Evolutionary conservation across 2,329 filamentous ascomycete genomes (phyloP), one percentile per base, ranked within the genome.

Genomic region (Fusarium dimerum): DNA sequence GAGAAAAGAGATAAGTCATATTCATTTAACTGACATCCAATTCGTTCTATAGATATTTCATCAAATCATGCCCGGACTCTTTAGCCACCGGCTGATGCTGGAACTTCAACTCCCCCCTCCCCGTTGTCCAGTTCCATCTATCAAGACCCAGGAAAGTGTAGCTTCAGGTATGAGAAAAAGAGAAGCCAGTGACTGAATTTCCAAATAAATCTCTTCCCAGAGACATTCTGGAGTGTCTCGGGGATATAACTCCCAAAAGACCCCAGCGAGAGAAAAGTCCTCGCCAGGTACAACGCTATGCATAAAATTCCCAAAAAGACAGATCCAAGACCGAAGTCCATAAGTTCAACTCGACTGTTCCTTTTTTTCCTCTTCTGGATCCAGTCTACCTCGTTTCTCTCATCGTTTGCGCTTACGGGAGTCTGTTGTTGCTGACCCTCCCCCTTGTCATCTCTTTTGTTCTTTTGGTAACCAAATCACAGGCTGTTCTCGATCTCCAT

Each of bases 401-500:
- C 32, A 36, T 36, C 32, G 13, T 36, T 15, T 36, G 13, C 32
- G 32, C 13, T 9, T 26, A 26, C 20, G 7, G 20, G 20, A 26
- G 20, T 26, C 20, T n/a, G 42, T 29, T 16, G 29, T 29, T 34
- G 51, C 40, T 45, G 39, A 40, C 52, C 16, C 40, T 30, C 39
- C 16, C 29, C 32, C 11, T 39, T 30, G 46, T 41, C 52, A 26
- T 39, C 26, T 18, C 7, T 30, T n/a, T 15, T 36, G 20, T 26
- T 26, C 20, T 4, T 26, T 26, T 26, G 20, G 20, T 26, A 34
- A 48, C 12, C 15, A 26, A 6, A 7, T 61, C 43, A 82, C 58
- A 83, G 66, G 18, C 74, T 73, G 66, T 75, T 78, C 75, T 89
- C 86, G 45, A 89, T 70, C 55, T 84, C 80, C 83, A 89, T 87